Percentiles rank a stretch among this genome's conserved stretches.
phyloP scores from a whole-genome alignment of 83 land plant species.

The Picea engelmannii region DNA sequence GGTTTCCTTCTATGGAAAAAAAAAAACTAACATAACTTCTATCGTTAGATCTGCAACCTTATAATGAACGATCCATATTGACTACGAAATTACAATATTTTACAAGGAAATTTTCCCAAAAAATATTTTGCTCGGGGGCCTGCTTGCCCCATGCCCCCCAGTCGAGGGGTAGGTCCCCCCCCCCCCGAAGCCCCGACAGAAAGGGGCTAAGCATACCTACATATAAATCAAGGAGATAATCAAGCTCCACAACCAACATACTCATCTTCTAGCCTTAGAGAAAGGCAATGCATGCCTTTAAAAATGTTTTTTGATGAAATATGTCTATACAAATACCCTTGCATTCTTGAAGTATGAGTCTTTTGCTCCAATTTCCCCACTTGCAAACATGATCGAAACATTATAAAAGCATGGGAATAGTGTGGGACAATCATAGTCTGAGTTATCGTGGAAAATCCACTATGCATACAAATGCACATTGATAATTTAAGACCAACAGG shows the following conservation, averaged over 20 bases:
- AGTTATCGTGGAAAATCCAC: not conserved
- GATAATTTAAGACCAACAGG: not conserved
- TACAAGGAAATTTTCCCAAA: too few species aligned
- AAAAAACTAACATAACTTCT: too few species aligned
- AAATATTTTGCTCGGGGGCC: too few species aligned
- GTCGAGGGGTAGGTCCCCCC: too few species aligned
- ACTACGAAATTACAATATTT: too few species aligned
- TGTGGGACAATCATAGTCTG: not conserved
- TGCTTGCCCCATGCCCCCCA: too few species aligned
- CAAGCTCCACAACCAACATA: constrained; percentile 19
- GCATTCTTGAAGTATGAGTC: constrained; percentile 69
- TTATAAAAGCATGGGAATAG: not conserved
- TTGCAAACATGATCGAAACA: constrained; percentile 25
- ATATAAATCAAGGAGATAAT: too few species aligned
- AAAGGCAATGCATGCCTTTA: constrained; percentile 85
- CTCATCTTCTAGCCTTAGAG: constrained; percentile 78
- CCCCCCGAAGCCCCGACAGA: too few species aligned
- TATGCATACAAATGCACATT: not conserved
- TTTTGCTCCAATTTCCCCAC: constrained; percentile 63
- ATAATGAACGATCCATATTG: too few species aligned
- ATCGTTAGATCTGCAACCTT: too few species aligned
- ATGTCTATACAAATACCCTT: constrained; percentile 86
- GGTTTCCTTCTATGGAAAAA: too few species aligned
- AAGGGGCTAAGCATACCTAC: too few species aligned
- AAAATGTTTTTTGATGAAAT: constrained; percentile 93